Evolutionary conservation across 2,329 filamentous ascomycete genomes (phyloP).

Genomic region (Gaeumannomyces sp.): DNA sequence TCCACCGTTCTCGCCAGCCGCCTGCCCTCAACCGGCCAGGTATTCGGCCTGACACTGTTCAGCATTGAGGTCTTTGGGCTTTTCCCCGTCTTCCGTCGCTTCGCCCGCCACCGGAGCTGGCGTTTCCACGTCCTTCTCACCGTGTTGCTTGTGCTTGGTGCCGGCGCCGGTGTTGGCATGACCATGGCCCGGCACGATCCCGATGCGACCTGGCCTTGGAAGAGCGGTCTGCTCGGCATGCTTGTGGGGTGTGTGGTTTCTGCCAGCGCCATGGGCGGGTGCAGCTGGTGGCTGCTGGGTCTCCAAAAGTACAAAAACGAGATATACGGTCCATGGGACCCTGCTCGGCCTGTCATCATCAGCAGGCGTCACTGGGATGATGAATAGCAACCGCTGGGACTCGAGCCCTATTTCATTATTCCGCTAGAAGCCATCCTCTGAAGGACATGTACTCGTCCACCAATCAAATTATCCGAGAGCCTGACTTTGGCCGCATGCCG

Average conservation of each 20-base stretch:
- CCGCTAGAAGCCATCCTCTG: background rate
- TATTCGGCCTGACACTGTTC: conserved; percentile 92
- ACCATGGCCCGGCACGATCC: conserved; percentile 40
- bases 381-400: conserved; percentile 9
- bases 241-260: conserved; percentile 69
- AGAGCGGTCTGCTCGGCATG: conserved; percentile 61
- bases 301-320: conserved; percentile 99
- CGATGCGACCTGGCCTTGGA: conserved; percentile 42
- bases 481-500: background rate
- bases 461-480: background rate
- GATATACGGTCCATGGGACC: conserved; percentile 96
- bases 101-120: conserved; percentile 77
- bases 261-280: conserved; percentile 78
- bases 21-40: conserved; percentile 82
- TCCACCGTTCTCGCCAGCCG: conserved; percentile 89
- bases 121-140: conserved; percentile 74
- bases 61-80: conserved; percentile 95
- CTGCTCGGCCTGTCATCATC: conserved; percentile 80
- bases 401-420: background rate
- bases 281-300: conserved; percentile 96
- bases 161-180: conserved; percentile 70
- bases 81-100: conserved; percentile 93
- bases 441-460: background rate
- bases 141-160: conserved; percentile 66
- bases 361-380: conserved; percentile 54